Conservation (phyloP, 257 asterid genomes). For the Lycium barbarum region DNA sequence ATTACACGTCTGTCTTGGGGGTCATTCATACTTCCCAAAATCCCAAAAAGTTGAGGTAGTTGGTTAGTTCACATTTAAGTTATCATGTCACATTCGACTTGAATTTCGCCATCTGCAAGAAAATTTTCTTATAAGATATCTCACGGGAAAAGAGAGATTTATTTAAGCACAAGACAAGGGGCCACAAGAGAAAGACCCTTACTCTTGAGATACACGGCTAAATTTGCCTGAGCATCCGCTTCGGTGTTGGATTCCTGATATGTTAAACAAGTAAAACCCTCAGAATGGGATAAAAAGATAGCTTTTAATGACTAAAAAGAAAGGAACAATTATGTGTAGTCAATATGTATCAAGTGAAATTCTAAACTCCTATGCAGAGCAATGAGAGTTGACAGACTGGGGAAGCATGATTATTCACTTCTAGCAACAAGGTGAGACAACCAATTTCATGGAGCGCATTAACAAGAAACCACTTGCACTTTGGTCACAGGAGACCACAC, state of each 20-base stretch:
- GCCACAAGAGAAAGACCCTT: slow-evolving; percentile 27
- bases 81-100: slow-evolving; percentile 71
- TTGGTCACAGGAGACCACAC: background rate
- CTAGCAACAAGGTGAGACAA: background rate
- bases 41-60: slow-evolving; percentile 24
- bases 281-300: background rate
- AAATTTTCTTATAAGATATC: background rate
- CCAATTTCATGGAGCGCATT: background rate
- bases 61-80: slow-evolving; percentile 24
- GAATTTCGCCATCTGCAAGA: slow-evolving; percentile 74
- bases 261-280: slow-evolving; percentile 8
- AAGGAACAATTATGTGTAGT: background rate
- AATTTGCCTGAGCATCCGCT: slow-evolving; percentile 93
- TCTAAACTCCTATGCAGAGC: background rate
- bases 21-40: slow-evolving; percentile 31
- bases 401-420: background rate
- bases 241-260: slow-evolving; percentile 78
- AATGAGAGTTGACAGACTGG: background rate
- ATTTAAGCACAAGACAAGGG: background rate
- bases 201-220: slow-evolving; percentile 73
- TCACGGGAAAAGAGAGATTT: slow-evolving; percentile 13
- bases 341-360: background rate
- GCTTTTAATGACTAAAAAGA: background rate
- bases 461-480: background rate
- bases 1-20: slow-evolving; percentile 24